These are phyloP conservation scores for Phaffomyces antillensis DNA, from an alignment of 805 yeast species.

Conservation along the genomic window DNA sequence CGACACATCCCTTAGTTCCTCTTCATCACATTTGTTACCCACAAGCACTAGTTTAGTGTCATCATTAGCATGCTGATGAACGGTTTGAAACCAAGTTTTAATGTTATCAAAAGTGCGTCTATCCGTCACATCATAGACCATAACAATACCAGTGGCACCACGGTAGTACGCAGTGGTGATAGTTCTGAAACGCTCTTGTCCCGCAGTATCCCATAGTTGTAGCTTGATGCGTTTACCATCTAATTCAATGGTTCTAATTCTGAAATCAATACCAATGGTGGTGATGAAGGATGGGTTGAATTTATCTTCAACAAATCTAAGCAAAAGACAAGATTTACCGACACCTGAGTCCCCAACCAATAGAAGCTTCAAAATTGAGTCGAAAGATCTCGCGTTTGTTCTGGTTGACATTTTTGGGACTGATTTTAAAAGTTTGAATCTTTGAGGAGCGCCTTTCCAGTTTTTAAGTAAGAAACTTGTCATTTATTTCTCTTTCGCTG, in stretches of 20 bases:
- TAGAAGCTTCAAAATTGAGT: slow-evolving; percentile 84
- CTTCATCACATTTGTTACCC: slow-evolving; percentile 94
- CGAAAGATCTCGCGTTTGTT: slow-evolving; percentile 69
- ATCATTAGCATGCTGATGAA: slow-evolving; percentile 92
- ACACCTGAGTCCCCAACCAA: slow-evolving; percentile 93
- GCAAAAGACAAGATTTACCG: slow-evolving; percentile 82
- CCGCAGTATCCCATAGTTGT: slow-evolving; percentile 97
- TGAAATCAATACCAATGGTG: slow-evolving; percentile 97
- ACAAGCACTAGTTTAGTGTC: slow-evolving; percentile 92
- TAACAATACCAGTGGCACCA: slow-evolving; percentile 83
- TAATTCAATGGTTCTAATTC: slow-evolving; percentile 90
- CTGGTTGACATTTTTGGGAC: slow-evolving; percentile 36
- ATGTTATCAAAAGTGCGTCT: slow-evolving; percentile 90
- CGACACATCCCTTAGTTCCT: slow-evolving; percentile 77
- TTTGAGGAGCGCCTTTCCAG: too few relatives aligned
- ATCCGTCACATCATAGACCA: slow-evolving; percentile 80
- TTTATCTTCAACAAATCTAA: slow-evolving; percentile 93
- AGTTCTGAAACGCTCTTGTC: slow-evolving; percentile 94
- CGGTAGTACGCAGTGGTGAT: slow-evolving; percentile 90
- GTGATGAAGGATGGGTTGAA: slow-evolving; percentile 96
- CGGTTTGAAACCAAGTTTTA: slow-evolving; percentile 92
- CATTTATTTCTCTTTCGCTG: neutral
- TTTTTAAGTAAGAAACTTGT: neutral
- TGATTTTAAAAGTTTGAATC: neutral
- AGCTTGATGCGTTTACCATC: slow-evolving; percentile 90